A percentile compares a stretch with the other conserved stretches of the same genome.
phyloP scores from a whole-genome alignment of 2,329 filamentous ascomycete species.

The Ambrosiella beaveri region DNA sequence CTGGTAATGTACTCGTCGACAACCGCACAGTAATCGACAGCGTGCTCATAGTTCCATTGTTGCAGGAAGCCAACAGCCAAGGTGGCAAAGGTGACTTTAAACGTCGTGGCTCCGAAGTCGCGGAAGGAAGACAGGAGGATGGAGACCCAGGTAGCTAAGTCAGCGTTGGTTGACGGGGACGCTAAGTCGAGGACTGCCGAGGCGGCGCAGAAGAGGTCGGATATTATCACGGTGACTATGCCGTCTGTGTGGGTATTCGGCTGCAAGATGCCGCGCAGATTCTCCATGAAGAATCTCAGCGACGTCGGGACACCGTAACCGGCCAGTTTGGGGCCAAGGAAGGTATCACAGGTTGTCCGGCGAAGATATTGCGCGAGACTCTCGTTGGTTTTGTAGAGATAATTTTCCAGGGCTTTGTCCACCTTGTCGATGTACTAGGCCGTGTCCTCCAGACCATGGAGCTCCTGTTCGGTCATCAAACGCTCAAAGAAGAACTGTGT shows the following conservation, averaged over 20 bases:
- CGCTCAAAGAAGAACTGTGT: constrained; percentile 1
- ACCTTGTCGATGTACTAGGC: neutral
- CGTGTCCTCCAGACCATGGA: neutral
- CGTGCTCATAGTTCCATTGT: constrained; percentile 3
- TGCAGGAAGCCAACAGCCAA: constrained; percentile 2
- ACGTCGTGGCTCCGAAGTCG: constrained; percentile 5
- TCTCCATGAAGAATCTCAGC: constrained; percentile 4
- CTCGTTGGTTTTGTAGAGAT: neutral
- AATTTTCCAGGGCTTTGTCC: neutral
- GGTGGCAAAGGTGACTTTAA: constrained; percentile 5
- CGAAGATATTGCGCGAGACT: constrained; percentile 4
- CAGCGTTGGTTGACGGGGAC: constrained; percentile 5
- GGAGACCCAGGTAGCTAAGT: constrained; percentile 8
- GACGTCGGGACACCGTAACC: neutral
- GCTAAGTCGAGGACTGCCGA: neutral
- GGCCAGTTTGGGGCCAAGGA: constrained; percentile 2
- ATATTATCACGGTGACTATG: constrained; percentile 1
- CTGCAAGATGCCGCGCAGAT: neutral
- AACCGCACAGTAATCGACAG: neutral
- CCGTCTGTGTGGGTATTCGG: neutral
- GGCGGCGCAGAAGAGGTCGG: neutral
- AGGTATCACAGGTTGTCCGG: constrained; percentile 10
- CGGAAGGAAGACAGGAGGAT: constrained; percentile 4
- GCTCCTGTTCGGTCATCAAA: neutral
- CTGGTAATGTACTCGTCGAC: constrained; percentile 9